A percentile compares a stretch with the other conserved stretches of the same genome.
Evolutionary conservation across 2,329 filamentous ascomycete species (phyloP).

Genomic region (Trichoderma hamatum): DNA sequence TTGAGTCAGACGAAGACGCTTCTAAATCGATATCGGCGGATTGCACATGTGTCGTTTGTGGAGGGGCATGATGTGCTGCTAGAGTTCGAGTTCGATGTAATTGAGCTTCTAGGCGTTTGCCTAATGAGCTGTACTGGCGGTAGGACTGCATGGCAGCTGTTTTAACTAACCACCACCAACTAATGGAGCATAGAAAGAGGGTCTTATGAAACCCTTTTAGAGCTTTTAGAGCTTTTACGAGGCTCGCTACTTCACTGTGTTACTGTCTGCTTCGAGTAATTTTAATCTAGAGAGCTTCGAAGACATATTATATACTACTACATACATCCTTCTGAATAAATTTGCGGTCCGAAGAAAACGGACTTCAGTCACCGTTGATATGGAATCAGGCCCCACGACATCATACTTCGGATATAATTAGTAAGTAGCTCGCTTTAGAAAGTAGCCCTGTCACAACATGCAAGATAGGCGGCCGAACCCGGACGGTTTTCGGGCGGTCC

Average conservation of each 20-base stretch:
- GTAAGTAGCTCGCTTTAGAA: background rate
- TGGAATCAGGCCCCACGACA: background rate
- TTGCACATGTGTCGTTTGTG: background rate
- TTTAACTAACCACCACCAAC: background rate
- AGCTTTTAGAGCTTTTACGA: background rate
- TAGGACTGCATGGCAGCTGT: background rate
- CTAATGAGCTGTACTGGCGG: conserved; percentile 1
- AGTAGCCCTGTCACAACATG: background rate
- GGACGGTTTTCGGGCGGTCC: background rate
- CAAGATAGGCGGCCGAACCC: background rate
- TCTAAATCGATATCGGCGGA: background rate
- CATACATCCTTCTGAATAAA: background rate
- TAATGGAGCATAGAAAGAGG: background rate
- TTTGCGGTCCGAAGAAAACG: background rate
- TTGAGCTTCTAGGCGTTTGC: conserved; percentile 14
- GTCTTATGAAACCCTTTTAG: background rate
- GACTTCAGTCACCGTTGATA: background rate
- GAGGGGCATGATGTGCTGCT: background rate
- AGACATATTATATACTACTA: background rate
- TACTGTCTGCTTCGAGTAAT: background rate
- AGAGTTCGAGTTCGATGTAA: conserved; percentile 1
- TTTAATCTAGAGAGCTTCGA: background rate
- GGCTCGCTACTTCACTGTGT: background rate
- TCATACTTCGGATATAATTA: background rate
- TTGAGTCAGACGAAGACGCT: background rate